Evolutionary conservation across 768 basidiomycete genomes (phyloP), one percentile per base, ranked within the genome.

Genomic region (Mycena capillaripes): DNA sequence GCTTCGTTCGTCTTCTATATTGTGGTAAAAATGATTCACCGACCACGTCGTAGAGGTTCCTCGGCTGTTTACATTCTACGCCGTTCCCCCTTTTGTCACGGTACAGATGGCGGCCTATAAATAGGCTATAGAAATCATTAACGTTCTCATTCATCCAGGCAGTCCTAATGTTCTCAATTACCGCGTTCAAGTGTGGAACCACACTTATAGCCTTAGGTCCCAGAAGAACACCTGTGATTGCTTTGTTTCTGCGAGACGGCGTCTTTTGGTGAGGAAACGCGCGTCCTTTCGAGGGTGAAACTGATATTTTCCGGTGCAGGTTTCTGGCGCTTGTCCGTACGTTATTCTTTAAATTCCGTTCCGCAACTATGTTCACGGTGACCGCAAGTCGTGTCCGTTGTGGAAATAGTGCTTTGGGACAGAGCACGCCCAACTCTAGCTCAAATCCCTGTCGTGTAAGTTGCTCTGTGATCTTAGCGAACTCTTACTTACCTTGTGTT

Each of bases 171-270:
- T 70, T 70, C 29, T 48, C n/a, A 3, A 57, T 70, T 55, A 70
- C 69, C 25, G 23, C 44, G 6, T 52, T 38, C 34, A 70, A 70
- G 21, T 70, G 69, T 21, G 69, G 69, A 19, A 12, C 21, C 4
- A 46, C 69, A 6, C 42, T 64, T 23, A 2, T 59, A 27, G 21
- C 53, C 25, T n/a, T 57, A 3, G 62, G 61, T 58, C 62, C 46
- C 14, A 25, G 27, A 16, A 57, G 25, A 40, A 58, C 69, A 6
- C 69, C 69, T 0, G 27, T 70, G 0, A 63, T 70, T 34, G 29
- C 62, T 9, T 21, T 70, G n/a, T 70, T 70, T 27, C 32, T 70
- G 29, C 34, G 69, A 32, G 69, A 70, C 34, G 69, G 69, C 7
- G 16, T 70, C 6, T 63, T 44, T 44, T 17, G 19, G 19, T 36